A percentile compares a stretch with the other conserved stretches of the same genome.
These are phyloP conservation scores for Mitragyna speciosa DNA, from an alignment of 257 asterid species.

Conservation along the genomic window DNA sequence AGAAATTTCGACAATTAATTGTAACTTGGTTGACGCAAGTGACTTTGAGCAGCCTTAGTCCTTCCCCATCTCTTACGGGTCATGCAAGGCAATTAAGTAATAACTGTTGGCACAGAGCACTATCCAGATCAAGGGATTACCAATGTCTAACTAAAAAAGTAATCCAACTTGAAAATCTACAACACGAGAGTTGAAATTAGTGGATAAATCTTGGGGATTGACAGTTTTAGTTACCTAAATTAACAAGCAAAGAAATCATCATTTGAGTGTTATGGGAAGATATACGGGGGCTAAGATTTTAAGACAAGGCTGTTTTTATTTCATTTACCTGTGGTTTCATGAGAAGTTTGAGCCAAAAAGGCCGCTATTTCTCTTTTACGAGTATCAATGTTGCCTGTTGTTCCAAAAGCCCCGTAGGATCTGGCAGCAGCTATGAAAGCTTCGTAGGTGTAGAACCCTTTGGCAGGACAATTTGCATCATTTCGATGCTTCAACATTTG, in stretches of 20 bases:
- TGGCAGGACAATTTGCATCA: constrained; percentile 26
- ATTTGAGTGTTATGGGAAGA: not conserved
- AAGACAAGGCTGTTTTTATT: not conserved
- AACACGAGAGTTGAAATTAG: not conserved
- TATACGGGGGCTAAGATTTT: not conserved
- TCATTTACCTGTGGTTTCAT: constrained; percentile 33
- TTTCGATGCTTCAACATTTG: constrained; percentile 30
- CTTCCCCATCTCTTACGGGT: not conserved
- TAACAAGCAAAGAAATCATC: not conserved
- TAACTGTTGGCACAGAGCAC: not conserved
- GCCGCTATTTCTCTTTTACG: constrained; percentile 36
- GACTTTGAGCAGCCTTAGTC: not conserved
- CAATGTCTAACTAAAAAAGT: not conserved
- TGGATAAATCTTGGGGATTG: not conserved
- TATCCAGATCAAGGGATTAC: not conserved
- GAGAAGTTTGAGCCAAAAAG: constrained; percentile 40
- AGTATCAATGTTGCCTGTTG: constrained; percentile 28
- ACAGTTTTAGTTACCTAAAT: not conserved
- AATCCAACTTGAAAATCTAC: not conserved
- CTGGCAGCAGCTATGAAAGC: constrained; percentile 34
- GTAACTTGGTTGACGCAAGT: not conserved
- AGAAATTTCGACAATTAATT: not conserved
- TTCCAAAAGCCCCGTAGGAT: constrained; percentile 32
- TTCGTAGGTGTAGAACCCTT: constrained; percentile 34
- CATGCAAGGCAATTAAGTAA: not conserved